Base-by-base conservation (phyloP, 2,329 filamentous ascomycete species). In the Ceratocystis eucalypticola region DNA sequence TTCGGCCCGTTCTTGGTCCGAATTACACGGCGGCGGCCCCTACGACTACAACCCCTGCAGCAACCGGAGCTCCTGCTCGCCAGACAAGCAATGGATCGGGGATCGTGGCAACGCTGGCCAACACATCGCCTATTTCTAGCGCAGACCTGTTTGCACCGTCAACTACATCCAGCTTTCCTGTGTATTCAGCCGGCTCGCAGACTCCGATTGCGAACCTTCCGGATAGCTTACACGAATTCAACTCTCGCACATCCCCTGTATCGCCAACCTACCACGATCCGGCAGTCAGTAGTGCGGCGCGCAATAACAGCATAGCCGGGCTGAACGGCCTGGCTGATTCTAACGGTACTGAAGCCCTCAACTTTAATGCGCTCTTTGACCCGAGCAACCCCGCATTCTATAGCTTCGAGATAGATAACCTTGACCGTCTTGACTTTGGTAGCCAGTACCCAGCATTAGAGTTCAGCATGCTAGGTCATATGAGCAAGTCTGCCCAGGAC, bases 391-490 rank as follows among this genome's bases (percentile, higher is more conserved):
- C 92, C 2, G 89, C 91, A 0, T 78, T 96, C 66, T 96, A 95
- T 82, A 96, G 96, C 74, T 96, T 97, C 75, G 92, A 97, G 74
- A 84, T 96, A 10, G 91, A 95, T 66, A 91, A 91, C 68, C 83
- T 96, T 74, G 94, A 94, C 74, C 65, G 68, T 30, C 65, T 70
- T 15, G 77, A 77, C 66, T 99, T 97, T 75, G 92, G 91, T 66
- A 97, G 94, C 73, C 91, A 96, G 70, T 99, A 97, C 73, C 93
- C 92, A 68, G 93, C 92, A 20, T 82, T 96, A 75, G 94, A 97
- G 75, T 96, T 97, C 74, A 89, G 91, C 65, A 96, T 97, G 84
- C 83, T 99, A 0, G 91, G 91, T 33, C 93, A 97, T 74, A 96
- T 99, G 89, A 91, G 90, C 4, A 68, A 65, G 59, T 62, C 63